Evolutionary conservation across 352 stramenopile species (phyloP), one percentile per base, ranked within the genome.

Genomic region (Aphanomyces euteiches): DNA sequence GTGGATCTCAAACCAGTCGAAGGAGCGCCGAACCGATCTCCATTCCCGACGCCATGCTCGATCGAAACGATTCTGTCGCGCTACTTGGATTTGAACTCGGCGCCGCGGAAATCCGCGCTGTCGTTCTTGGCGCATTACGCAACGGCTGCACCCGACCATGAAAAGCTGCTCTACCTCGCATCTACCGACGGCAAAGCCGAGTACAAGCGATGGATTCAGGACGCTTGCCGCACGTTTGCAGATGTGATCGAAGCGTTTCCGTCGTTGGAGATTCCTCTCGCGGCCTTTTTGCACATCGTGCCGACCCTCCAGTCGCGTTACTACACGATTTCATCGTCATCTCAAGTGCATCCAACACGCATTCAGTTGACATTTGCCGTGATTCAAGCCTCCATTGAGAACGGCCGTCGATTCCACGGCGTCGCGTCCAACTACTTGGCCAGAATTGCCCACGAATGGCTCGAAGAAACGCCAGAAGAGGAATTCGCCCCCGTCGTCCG

Each of bases 301-400:
- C 97, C 96, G 34, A 92, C 90, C 71, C 75, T 99, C n/a, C 81
- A 97, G 75, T 95, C 97, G n/a, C 90, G 97, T 7, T 98, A 98
- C 77, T 99, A 99, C 81, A 99, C 97, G 12, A 99, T 99, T 73
- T 97, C 95, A 41, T 99, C 96, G 5, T 99, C 93, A 10, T 93
- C 90, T 47, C 80, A 86, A 47, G 86, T 97, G 3, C 89, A 97
- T 75, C 94, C 96, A 5, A 88, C 90, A 57, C 85, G 84, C n/a
- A 85, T 99, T 37, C 96, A 99, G 75, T 79, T 98, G 53, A 99
- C 97, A 4, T 90, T 99, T 28, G 90, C 90, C 37, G 83, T 99
- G 28, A 89, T 98, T 45, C 75, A 95, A 12, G 43, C 17, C 56
- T 80, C 84, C 40, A 90, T 89, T 66, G 69, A 78, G 67, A 78